Conservation (phyloP, 208 protist genomes). For the Acanthamoeba castellanii region DNA sequence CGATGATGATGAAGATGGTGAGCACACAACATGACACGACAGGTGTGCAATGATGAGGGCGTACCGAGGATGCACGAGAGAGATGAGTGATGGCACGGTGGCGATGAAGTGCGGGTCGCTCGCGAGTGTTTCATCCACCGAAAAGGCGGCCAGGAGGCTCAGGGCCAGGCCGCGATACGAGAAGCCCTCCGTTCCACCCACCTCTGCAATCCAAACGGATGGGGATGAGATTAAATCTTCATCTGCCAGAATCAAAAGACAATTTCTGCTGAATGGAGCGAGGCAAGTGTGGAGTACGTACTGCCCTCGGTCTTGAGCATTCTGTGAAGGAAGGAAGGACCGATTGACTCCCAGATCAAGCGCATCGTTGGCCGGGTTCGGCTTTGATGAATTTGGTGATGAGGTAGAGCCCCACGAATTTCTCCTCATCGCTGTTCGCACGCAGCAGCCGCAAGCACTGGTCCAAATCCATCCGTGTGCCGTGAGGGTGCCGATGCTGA, state of each 20-base stretch:
- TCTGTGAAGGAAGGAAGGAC: conserved; percentile 51
- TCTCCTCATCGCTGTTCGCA: conserved; percentile 67
- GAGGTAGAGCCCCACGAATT: conserved; percentile 74
- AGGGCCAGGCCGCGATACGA: conserved; percentile 65
- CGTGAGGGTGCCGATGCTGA: not conserved
- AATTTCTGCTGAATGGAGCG: not conserved
- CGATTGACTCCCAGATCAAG: conserved; percentile 58
- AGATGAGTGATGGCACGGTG: not conserved
- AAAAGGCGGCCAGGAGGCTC: conserved; percentile 68
- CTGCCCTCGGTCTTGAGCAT: conserved; percentile 65
- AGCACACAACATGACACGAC: not conserved
- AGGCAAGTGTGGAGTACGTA: not conserved
- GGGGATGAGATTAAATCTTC: not conserved
- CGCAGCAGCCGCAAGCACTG: conserved; percentile 68
- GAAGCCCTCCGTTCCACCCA: conserved; percentile 38
- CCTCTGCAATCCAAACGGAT: conserved; percentile 9
- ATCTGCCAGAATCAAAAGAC: not conserved
- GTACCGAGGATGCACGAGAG: not conserved
- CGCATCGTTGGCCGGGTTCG: conserved; percentile 11
- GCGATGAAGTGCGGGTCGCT: conserved; percentile 49
- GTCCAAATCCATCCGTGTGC: conserved; percentile 63
- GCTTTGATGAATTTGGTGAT: conserved; percentile 73
- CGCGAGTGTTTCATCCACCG: conserved; percentile 46
- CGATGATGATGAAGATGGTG: not conserved
- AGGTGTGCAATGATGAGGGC: not conserved